Percentiles rank a stretch among this genome's conserved stretches.
Conservation (phyloP, 768 basidiomycete species). For the Panellus pusillus region DNA sequence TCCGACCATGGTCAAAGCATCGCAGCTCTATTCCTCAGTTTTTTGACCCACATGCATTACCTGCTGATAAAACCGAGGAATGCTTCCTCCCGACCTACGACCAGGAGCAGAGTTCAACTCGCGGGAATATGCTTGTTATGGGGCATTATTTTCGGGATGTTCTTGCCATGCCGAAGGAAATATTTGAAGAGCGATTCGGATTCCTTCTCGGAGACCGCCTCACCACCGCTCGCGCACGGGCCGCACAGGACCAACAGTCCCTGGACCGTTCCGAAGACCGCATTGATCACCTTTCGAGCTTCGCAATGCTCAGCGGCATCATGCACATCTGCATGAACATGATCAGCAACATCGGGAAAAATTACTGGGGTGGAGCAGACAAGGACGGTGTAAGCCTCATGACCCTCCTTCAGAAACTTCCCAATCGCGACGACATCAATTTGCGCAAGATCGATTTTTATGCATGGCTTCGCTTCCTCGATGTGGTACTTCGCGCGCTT, state of each 20-base stretch:
- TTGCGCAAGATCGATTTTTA: slow-evolving; percentile 11
- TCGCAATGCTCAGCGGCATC: slow-evolving; percentile 4
- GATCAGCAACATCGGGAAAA: slow-evolving; percentile 6
- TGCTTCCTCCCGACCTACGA: slow-evolving; percentile 12
- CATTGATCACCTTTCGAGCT: slow-evolving; percentile 10
- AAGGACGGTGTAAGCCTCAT: slow-evolving; percentile 1
- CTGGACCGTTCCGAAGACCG: slow-evolving; percentile 8
- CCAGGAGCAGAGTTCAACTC: slow-evolving; percentile 12
- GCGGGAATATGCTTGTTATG: slow-evolving; percentile 14
- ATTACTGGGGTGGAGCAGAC: slow-evolving; percentile 4
- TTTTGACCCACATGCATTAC: background rate
- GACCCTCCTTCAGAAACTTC: background rate
- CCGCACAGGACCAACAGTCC: slow-evolving; percentile 8
- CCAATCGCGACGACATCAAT: slow-evolving; percentile 5
- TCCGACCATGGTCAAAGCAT: background rate
- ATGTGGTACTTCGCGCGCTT: slow-evolving; percentile 6
- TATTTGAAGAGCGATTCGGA: background rate
- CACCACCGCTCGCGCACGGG: slow-evolving; percentile 12
- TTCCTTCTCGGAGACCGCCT: slow-evolving; percentile 15
- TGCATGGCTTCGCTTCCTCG: slow-evolving; percentile 14
- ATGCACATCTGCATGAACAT: slow-evolving; percentile 15
- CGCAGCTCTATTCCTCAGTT: background rate
- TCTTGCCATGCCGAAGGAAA: background rate
- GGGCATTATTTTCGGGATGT: slow-evolving; percentile 3
- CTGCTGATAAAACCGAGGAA: background rate